Percentiles rank a stretch among this genome's conserved stretches.
These are phyloP conservation scores for Rhodotorula diobovata DNA, from an alignment of 768 basidiomycete genomes.

Conservation along the genomic window DNA sequence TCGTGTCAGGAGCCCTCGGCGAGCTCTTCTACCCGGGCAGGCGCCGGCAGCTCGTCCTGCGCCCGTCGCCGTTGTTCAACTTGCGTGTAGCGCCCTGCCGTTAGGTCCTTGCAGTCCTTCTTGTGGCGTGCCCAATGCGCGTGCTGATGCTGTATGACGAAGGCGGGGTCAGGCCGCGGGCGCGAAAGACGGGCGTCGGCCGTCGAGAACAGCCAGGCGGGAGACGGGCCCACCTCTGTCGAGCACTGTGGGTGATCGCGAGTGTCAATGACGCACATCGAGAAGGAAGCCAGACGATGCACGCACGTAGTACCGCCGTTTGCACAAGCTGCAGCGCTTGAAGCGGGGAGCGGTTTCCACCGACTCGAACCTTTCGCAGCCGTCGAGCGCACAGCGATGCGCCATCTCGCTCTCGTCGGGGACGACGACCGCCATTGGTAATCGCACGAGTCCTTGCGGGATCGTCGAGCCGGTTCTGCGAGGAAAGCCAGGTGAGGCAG, in stretches of 20 bases:
- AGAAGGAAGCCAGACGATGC: too few species aligned
- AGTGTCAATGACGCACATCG: background rate
- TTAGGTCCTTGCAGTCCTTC: conserved; percentile 28
- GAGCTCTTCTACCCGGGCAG: background rate
- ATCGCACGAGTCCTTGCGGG: conserved; percentile 34
- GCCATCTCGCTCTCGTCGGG: conserved; percentile 28
- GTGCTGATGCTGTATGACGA: conserved; percentile 19
- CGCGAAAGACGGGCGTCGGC: background rate
- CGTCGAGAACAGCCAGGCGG: background rate
- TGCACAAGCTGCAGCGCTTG: conserved; percentile 34
- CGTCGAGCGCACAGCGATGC: conserved; percentile 22
- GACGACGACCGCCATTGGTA: conserved; percentile 33
- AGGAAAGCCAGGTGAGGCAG: background rate
- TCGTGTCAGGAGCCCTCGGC: too few species aligned
- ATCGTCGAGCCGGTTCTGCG: conserved; percentile 25
- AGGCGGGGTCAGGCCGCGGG: too few species aligned
- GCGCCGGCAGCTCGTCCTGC: background rate
- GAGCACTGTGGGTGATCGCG: conserved; percentile 27
- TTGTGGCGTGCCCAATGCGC: conserved; percentile 24
- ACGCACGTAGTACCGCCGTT: conserved; percentile 34
- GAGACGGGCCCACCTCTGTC: conserved; percentile 2
- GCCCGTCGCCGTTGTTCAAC: conserved; percentile 20
- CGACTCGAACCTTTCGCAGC: conserved; percentile 25
- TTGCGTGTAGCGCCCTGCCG: conserved; percentile 4
- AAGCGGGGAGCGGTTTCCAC: conserved; percentile 13